These are phyloP conservation scores for Penicillium simplicissimum DNA, from an alignment of 495 filamentous ascomycete species.

Conservation along the genomic window DNA sequence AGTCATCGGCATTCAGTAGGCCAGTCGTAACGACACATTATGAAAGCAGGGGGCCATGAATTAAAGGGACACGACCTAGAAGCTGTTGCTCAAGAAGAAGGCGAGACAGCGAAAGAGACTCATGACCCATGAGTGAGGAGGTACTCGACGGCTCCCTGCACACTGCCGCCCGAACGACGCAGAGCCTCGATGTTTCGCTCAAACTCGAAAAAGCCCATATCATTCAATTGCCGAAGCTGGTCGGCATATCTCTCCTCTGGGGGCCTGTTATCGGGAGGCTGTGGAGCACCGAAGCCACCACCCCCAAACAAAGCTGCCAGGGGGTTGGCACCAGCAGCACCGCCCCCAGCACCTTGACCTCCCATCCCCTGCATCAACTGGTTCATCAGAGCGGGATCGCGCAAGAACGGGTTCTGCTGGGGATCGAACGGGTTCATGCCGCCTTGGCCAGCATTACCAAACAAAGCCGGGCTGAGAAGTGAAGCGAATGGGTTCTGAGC, in stretches of 20 bases:
- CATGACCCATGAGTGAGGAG: slow-evolving; percentile 46
- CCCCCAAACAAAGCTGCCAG: slow-evolving; percentile 44
- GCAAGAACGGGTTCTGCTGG: slow-evolving; percentile 48
- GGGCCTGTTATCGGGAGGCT: slow-evolving; percentile 75
- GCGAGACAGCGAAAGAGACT: not conserved
- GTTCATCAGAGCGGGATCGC: slow-evolving; percentile 48
- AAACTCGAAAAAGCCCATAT: slow-evolving; percentile 99
- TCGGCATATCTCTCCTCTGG: slow-evolving; percentile 92
- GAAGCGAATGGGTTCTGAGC: slow-evolving; percentile 55
- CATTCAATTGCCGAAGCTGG: slow-evolving; percentile 90
- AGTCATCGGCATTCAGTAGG: slow-evolving; percentile 18
- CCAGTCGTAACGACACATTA: slow-evolving; percentile 17
- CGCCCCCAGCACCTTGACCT: slow-evolving; percentile 30
- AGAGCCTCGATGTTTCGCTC: slow-evolving; percentile 89
- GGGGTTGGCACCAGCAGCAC: slow-evolving; percentile 35
- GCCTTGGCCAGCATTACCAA: slow-evolving; percentile 34
- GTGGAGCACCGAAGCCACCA: slow-evolving; percentile 41
- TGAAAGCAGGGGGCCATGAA: slow-evolving; percentile 17
- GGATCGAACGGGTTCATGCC: slow-evolving; percentile 49
- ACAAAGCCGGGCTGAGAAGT: slow-evolving; percentile 50
- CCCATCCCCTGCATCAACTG: slow-evolving; percentile 52
- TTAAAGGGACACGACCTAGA: slow-evolving; percentile 16
- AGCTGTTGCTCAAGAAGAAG: slow-evolving; percentile 6
- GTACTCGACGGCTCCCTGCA: slow-evolving; percentile 92
- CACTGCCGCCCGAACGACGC: slow-evolving; percentile 86